A percentile compares a stretch with the other conserved stretches of the same genome.
These are phyloP conservation scores for Hyphopichia pseudoburtonii DNA, from an alignment of 1,139 yeast genomes.

Conservation along the genomic window DNA sequence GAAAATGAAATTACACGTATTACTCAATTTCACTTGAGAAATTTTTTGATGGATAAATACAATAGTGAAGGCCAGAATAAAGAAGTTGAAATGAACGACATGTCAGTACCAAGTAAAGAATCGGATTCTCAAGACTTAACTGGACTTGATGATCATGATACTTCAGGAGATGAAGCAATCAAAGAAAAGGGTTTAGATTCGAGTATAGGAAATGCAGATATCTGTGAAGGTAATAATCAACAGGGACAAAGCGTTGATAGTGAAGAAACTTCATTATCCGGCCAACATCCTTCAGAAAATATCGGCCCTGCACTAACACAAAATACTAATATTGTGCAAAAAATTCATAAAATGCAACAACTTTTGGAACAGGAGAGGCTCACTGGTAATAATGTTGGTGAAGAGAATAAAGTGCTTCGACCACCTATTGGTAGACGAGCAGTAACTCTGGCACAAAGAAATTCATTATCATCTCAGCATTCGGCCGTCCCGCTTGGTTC, in stretches of 20 bases:
- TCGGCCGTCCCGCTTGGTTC: too few relatives aligned
- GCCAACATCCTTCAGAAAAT: conserved; percentile 10
- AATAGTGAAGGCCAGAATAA: conserved; percentile 29
- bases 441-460: conserved; percentile 11
- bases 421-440: conserved; percentile 1
- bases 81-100: conserved; percentile 11
- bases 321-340: conserved; percentile 21
- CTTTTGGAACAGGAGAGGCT: conserved; percentile 8
- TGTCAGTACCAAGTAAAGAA: conserved; percentile 2
- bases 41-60: conserved; percentile 59
- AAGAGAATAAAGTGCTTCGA: conserved; percentile 3
- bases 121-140: too few relatives aligned
- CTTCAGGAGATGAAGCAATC: too few relatives aligned
- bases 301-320: background rate
- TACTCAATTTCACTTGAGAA: conserved; percentile 84
- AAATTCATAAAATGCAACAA: conserved; percentile 29
- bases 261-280: background rate
- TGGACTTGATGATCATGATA: too few relatives aligned
- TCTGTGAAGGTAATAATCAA: conserved; percentile 6
- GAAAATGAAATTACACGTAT: conserved; percentile 92
- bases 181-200: too few relatives aligned
- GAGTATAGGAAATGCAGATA: conserved; percentile 4
- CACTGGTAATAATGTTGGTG: background rate
- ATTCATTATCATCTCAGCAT: too few relatives aligned
- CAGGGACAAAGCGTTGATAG: conserved; percentile 6